A percentile compares a stretch with the other conserved stretches of the same genome.
Evolutionary conservation across 164 flowering plant genomes (phyloP).

Genomic region (Cinnamomum chago): DNA sequence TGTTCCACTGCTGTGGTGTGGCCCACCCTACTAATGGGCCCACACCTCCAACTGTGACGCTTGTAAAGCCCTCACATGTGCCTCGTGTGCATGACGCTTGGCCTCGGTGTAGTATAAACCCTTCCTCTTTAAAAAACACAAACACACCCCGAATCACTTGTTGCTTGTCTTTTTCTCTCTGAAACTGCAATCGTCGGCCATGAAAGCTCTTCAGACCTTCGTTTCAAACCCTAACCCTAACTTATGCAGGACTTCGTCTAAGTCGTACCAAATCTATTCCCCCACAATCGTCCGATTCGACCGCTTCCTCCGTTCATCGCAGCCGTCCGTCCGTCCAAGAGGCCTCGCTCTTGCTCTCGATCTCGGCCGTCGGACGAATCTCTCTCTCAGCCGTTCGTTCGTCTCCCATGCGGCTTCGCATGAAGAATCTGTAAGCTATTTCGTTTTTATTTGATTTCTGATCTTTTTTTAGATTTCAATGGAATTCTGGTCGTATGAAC

Average conservation of each 20-base stretch:
- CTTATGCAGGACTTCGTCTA: constrained; percentile 13
- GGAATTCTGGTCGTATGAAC: no score
- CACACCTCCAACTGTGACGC: no score
- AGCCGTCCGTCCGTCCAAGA: background rate
- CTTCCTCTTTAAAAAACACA: background rate
- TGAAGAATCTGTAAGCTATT: constrained; percentile 5
- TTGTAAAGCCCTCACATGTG: no score
- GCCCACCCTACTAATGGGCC: no score
- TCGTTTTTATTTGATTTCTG: no score
- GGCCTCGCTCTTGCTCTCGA: constrained; percentile 5
- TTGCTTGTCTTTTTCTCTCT: background rate
- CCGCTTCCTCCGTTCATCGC: background rate
- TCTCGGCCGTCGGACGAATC: background rate
- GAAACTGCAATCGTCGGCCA: background rate
- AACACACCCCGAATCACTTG: background rate
- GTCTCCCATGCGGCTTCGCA: background rate
- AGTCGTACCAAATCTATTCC: constrained; percentile 4
- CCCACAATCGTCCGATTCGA: constrained; percentile 7
- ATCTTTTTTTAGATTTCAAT: no score
- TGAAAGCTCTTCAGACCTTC: constrained; percentile 25
- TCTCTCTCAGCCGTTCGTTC: background rate
- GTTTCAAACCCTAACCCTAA: background rate
- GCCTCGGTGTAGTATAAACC: background rate
- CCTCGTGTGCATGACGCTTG: background rate
- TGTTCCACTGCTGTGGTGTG: no score